A percentile compares a stretch with the other conserved stretches of the same genome.
phyloP scores from a whole-genome alignment of 106 monocot species.

The Hemerocallis citrina region DNA sequence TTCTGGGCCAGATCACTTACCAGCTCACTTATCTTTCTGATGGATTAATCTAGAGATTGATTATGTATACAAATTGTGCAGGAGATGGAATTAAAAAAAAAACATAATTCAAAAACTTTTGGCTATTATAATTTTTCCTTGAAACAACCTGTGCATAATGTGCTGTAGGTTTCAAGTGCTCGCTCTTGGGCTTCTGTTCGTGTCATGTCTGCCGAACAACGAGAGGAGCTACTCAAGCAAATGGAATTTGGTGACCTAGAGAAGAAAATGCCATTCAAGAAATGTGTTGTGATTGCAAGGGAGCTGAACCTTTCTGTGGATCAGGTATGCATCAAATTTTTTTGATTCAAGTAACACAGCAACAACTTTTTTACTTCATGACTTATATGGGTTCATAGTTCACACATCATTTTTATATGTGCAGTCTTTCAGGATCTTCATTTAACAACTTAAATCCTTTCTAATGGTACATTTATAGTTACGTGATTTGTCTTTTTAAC shows the following conservation, averaged over 20 bases:
- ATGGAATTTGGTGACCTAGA: constrained; percentile 24
- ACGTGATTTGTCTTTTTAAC: background rate
- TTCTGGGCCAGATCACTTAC: no score
- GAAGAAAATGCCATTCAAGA: constrained; percentile 58
- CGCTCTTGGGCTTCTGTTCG: constrained; percentile 77
- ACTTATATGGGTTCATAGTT: background rate
- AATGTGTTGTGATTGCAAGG: constrained; percentile 69
- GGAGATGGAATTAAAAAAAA: no score
- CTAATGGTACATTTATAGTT: background rate
- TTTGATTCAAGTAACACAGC: background rate
- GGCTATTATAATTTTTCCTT: no score
- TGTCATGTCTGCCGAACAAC: constrained; percentile 74
- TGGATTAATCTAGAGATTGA: no score
- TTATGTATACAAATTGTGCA: no score
- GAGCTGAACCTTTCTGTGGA: constrained; percentile 76
- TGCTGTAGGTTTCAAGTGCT: constrained; percentile 43
- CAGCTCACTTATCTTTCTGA: no score
- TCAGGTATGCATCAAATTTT: constrained; percentile 36
- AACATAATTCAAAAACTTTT: no score
- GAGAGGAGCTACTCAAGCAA: constrained; percentile 42
- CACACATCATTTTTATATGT: background rate
- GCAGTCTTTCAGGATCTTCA: background rate
- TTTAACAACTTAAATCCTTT: background rate
- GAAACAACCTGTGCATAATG: background rate
- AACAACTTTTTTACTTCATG: background rate